phyloP scores from a whole-genome alignment of 805 yeast genomes.

The Nakazawaea ernobii region DNA sequence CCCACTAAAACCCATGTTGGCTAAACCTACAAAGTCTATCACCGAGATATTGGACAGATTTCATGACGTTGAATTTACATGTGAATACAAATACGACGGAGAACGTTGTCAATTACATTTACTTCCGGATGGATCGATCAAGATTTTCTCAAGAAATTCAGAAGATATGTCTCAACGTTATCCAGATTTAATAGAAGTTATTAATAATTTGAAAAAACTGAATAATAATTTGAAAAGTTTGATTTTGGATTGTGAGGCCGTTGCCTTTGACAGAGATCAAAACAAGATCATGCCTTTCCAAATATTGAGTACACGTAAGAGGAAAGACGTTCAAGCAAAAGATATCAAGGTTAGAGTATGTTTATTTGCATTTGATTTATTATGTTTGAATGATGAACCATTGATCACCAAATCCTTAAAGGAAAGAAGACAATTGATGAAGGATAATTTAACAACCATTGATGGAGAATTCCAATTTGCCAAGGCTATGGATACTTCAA shows the following conservation, averaged over 20 bases:
- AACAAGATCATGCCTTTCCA: conserved; percentile 91
- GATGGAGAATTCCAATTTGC: conserved; percentile 84
- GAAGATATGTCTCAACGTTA: conserved; percentile 96
- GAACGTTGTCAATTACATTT: conserved; percentile 95
- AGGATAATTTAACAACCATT: conserved; percentile 49
- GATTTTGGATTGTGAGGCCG: conserved; percentile 94
- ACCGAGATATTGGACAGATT: conserved; percentile 90
- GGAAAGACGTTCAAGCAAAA: conserved; percentile 84
- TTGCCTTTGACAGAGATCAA: conserved; percentile 85
- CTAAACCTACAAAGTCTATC: conserved; percentile 92
- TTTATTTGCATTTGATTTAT: conserved; percentile 83
- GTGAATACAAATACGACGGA: conserved; percentile 97
- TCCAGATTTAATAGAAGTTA: conserved; percentile 77
- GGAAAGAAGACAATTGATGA: conserved; percentile 62
- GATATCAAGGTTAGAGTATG: conserved; percentile 91
- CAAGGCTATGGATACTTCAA: conserved; percentile 61
- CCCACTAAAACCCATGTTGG: conserved; percentile 96
- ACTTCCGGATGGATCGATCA: conserved; percentile 55
- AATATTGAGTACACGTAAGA: conserved; percentile 84
- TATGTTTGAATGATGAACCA: conserved; percentile 70
- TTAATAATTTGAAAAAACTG: conserved; percentile 37
- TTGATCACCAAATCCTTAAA: conserved; percentile 59
- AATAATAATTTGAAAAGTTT: conserved; percentile 42
- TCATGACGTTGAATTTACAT: conserved; percentile 78
- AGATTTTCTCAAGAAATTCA: conserved; percentile 87